These are phyloP conservation scores for Cladosporium sp. DNA, from an alignment of 2,329 filamentous ascomycete species.

Conservation along the genomic window DNA sequence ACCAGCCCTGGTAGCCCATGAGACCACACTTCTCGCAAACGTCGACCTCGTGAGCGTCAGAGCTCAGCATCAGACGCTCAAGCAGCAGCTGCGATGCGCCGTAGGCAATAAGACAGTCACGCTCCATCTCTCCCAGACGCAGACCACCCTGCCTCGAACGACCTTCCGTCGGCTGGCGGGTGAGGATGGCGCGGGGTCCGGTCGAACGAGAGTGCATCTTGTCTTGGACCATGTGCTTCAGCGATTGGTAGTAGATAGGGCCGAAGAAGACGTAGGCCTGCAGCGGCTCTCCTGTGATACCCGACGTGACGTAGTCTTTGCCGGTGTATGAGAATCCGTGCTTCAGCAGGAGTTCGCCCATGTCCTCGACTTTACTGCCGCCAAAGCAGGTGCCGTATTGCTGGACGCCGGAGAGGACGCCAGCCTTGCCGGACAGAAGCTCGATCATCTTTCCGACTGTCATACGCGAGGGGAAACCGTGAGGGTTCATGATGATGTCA, in stretches of 20 bases:
- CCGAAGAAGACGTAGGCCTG: slow-evolving; percentile 98
- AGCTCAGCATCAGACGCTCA: slow-evolving; percentile 90
- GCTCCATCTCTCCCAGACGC: slow-evolving; percentile 95
- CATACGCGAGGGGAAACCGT: slow-evolving; percentile 99
- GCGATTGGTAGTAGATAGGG: slow-evolving; percentile 97
- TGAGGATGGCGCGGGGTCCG: slow-evolving; percentile 85
- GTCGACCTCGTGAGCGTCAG: slow-evolving; percentile 84
- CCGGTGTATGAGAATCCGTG: slow-evolving; percentile 94
- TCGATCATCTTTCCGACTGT: slow-evolving; percentile 98
- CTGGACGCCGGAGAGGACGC: slow-evolving; percentile 74
- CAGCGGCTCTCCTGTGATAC: slow-evolving; percentile 87
- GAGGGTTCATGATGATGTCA: slow-evolving; percentile 99
- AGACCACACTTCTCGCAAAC: slow-evolving; percentile 91
- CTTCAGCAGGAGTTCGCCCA: slow-evolving; percentile 76
- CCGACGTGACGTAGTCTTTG: slow-evolving; percentile 93
- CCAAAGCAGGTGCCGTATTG: slow-evolving; percentile 88
- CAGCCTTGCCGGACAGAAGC: slow-evolving; percentile 88
- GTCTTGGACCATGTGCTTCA: slow-evolving; percentile 99
- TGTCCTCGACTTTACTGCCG: slow-evolving; percentile 78
- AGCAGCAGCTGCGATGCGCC: slow-evolving; percentile 87
- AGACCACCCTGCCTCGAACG: slow-evolving; percentile 87
- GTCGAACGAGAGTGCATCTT: slow-evolving; percentile 97
- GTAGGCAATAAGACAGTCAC: slow-evolving; percentile 95
- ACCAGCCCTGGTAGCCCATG: slow-evolving; percentile 94
- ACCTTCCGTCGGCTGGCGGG: slow-evolving; percentile 92